Evolutionary conservation across 768 basidiomycete genomes (phyloP), one percentile per base, ranked within the genome.

Genomic region (Podaxis pistillaris): DNA sequence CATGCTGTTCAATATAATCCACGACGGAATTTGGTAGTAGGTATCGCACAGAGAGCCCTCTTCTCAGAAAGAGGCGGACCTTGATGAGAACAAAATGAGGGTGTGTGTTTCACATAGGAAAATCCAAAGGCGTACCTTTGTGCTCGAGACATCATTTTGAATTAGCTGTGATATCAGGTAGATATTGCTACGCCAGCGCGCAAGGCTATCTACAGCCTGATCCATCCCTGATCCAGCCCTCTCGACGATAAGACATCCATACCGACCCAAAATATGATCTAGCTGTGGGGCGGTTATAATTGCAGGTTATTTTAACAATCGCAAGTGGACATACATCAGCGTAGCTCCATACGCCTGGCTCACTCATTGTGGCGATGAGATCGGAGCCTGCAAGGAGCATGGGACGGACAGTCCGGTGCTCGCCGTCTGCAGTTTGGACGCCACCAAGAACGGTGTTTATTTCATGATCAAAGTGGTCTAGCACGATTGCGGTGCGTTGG

Each of bases 311-410:
- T 57, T 44, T 56, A 47, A 40, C 46, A 62, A 50, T 51, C 33
- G 44, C 55, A 56, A 44, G 63, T 65, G 57, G 63, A 83, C 94
- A 72, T 76, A 96, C 95, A 83, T 99, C 97, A 63, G 86, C 82
- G 69, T 95, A 89, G 60, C 89, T 87, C 97, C 97, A 99, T 40
- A 99, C 96, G 17, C 97, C 96, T 28, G 97, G 97, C 77, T 98
- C 95, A 67, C 92, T 93, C 90, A 99, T 98, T 28, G 95, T 97
- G 69, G 93, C 88, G 74, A 98, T 98, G 68, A 99, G 81, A 76
- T 99, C 97, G 11, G 93, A 95, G n/a, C 97, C 97, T 4, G 97
- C 97, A 58, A 99, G 85, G 46, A 99, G 85, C 90, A 98, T 93
- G 67, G 98, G 83, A 65, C 88, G 88, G 66, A 92, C 88, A 70